A percentile compares a stretch with the other conserved stretches of the same genome.
Conservation (phyloP, 2,329 filamentous ascomycete genomes). For the Cercospora sesami region DNA sequence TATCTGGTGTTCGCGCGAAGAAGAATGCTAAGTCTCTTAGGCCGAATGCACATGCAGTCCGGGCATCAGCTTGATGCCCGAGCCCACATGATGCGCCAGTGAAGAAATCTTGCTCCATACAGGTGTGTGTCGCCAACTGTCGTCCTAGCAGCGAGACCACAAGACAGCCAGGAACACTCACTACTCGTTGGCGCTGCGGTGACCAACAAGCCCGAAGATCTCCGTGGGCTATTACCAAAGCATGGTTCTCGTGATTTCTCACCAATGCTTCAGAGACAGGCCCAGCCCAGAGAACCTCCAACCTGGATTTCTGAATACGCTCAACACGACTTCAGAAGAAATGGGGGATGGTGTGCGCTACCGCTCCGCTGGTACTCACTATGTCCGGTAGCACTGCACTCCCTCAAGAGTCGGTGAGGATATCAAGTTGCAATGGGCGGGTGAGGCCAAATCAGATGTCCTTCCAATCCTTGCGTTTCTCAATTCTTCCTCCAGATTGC, state of each 20-base stretch:
- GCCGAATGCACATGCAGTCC: not conserved
- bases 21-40: not conserved
- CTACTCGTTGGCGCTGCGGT: not conserved
- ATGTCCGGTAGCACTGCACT: not conserved
- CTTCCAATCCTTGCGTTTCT: too few relatives aligned
- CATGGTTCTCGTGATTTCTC: not conserved
- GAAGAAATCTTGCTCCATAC: not conserved
- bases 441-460: too few relatives aligned
- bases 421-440: too few relatives aligned
- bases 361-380: not conserved
- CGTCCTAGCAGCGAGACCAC: not conserved
- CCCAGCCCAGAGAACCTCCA: not conserved
- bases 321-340: not conserved
- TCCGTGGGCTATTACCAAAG: not conserved
- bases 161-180: not conserved
- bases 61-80: not conserved
- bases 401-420: not conserved
- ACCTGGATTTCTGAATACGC: not conserved
- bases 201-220: not conserved
- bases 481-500: too few relatives aligned
- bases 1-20: not conserved
- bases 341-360: not conserved
- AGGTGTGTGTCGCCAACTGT: not conserved
- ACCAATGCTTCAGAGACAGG: not conserved
- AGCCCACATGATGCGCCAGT: not conserved